A percentile compares a stretch with the other conserved stretches of the same genome.
Evolutionary conservation across 495 filamentous ascomycete species (phyloP).

Genomic region (Cercophora newfieldiana): DNA sequence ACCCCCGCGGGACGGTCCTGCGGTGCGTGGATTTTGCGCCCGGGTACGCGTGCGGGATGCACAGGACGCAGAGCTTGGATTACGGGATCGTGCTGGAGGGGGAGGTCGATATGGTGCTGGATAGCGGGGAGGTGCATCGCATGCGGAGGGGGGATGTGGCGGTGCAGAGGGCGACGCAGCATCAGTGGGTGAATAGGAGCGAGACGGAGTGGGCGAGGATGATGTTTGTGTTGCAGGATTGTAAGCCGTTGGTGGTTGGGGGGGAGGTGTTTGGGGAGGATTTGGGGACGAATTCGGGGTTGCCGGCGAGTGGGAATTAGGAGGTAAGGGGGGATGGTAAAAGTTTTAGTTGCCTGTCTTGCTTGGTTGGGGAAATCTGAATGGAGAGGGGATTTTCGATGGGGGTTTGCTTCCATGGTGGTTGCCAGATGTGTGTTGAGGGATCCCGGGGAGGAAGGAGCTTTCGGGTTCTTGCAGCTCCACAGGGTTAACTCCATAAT

Average conservation of each 20-base stretch:
- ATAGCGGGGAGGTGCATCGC: slow-evolving; percentile 54
- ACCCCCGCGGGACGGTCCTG: slow-evolving; percentile 54
- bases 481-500: too few relatives aligned
- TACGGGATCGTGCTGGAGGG: slow-evolving; percentile 80
- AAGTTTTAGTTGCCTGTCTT: neutral
- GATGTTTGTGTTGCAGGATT: slow-evolving; percentile 59
- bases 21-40: slow-evolving; percentile 65
- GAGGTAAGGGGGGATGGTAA: neutral
- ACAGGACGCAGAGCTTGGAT: slow-evolving; percentile 71
- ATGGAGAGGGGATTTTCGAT: too few relatives aligned
- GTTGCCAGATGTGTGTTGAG: too few relatives aligned
- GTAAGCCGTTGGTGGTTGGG: slow-evolving; percentile 41
- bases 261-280: slow-evolving; percentile 52
- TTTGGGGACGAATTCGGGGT: slow-evolving; percentile 30
- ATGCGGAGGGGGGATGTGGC: slow-evolving; percentile 63
- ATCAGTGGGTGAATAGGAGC: slow-evolving; percentile 64
- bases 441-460: too few relatives aligned
- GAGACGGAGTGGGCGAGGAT: slow-evolving; percentile 57
- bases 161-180: slow-evolving; percentile 67
- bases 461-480: too few relatives aligned
- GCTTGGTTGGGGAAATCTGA: neutral
- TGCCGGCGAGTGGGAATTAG: slow-evolving; percentile 42
- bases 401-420: too few relatives aligned
- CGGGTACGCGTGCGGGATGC: slow-evolving; percentile 57
- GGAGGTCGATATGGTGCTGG: slow-evolving; percentile 61